Percentiles rank a stretch among this genome's conserved stretches.
phyloP scores from a whole-genome alignment of 371 early-diverging fungal genomes.

The Rhizopus delemar region DNA sequence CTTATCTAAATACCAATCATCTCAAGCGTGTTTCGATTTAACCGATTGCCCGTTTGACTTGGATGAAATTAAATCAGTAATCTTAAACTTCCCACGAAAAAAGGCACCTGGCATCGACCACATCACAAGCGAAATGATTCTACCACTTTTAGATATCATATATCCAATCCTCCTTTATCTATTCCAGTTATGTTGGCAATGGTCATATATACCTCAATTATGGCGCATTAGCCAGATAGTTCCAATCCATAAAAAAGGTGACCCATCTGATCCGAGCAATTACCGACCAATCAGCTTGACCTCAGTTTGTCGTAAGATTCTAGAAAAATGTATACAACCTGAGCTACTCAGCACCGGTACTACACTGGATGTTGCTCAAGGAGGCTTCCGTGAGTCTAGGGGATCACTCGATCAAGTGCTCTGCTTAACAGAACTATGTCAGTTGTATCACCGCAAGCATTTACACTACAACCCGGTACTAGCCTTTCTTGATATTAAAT shows the following conservation, averaged over 20 bases:
- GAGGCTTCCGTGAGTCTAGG: constrained; percentile 5
- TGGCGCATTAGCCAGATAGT: constrained; percentile 32
- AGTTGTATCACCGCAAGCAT: neutral
- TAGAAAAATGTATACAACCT: constrained; percentile 11
- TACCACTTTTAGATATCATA: constrained; percentile 9
- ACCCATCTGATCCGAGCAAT: constrained; percentile 9
- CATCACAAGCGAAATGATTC: constrained; percentile 29
- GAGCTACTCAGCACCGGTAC: neutral
- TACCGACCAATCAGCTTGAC: constrained; percentile 21
- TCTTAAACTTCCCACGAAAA: constrained; percentile 2
- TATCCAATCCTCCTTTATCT: constrained; percentile 4
- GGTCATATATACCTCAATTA: constrained; percentile 17
- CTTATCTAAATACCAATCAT: neutral
- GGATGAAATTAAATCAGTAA: neutral
- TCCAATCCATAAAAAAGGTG: constrained; percentile 28
- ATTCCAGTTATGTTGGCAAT: constrained; percentile 27
- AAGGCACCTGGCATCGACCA: constrained; percentile 32
- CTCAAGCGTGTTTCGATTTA: neutral
- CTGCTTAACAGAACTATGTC: constrained; percentile 3
- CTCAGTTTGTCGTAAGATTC: constrained; percentile 9
- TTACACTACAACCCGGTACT: constrained; percentile 5
- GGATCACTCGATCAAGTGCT: constrained; percentile 17
- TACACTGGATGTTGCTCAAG: constrained; percentile 7
- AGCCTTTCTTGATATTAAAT: constrained; percentile 25
- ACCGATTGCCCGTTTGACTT: constrained; percentile 2